These are phyloP conservation scores for Xylaria hypoxylon DNA, from an alignment of 2,329 filamentous ascomycete genomes.

Conservation along the genomic window DNA sequence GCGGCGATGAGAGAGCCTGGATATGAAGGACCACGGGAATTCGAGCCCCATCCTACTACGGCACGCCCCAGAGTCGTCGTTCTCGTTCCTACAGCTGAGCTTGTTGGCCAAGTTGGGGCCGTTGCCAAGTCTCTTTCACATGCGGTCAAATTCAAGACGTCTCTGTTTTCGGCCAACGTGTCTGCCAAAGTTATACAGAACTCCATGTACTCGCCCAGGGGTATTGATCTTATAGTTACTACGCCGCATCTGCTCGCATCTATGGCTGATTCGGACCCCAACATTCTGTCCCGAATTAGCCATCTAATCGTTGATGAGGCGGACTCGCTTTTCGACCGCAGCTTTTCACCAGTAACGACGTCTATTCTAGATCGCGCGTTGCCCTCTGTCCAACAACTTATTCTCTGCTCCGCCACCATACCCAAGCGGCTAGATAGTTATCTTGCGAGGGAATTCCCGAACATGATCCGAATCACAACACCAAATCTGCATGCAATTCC, in stretches of 20 bases:
- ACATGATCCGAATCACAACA: slow-evolving; percentile 87
- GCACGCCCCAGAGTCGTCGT: slow-evolving; percentile 86
- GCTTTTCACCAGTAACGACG: slow-evolving; percentile 85
- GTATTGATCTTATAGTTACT: slow-evolving; percentile 86
- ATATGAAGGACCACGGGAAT: slow-evolving; percentile 71
- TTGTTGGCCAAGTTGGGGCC: slow-evolving; percentile 86
- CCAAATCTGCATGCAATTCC: slow-evolving; percentile 97
- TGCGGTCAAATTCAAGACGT: slow-evolving; percentile 85
- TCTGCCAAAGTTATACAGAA: slow-evolving; percentile 83
- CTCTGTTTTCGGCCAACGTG: slow-evolving; percentile 82
- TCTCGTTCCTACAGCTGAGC: slow-evolving; percentile 90
- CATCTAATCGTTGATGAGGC: slow-evolving; percentile 95
- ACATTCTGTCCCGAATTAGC: slow-evolving; percentile 89
- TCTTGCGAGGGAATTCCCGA: slow-evolving; percentile 83
- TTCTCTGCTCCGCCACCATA: slow-evolving; percentile 97
- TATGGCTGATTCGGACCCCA: slow-evolving; percentile 89
- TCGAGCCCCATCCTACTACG: slow-evolving; percentile 77
- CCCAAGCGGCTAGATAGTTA: slow-evolving; percentile 88
- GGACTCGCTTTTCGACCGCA: slow-evolving; percentile 93
- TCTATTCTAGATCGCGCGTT: slow-evolving; percentile 83
- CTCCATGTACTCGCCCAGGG: slow-evolving; percentile 81
- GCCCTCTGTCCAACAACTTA: slow-evolving; percentile 84
- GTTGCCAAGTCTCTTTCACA: slow-evolving; percentile 88
- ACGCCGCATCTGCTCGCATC: slow-evolving; percentile 91
- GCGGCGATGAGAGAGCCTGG: slow-evolving; percentile 65